phyloP scores from a whole-genome alignment of 2,329 filamentous ascomycete genomes.

The Sarocladium kiliense region DNA sequence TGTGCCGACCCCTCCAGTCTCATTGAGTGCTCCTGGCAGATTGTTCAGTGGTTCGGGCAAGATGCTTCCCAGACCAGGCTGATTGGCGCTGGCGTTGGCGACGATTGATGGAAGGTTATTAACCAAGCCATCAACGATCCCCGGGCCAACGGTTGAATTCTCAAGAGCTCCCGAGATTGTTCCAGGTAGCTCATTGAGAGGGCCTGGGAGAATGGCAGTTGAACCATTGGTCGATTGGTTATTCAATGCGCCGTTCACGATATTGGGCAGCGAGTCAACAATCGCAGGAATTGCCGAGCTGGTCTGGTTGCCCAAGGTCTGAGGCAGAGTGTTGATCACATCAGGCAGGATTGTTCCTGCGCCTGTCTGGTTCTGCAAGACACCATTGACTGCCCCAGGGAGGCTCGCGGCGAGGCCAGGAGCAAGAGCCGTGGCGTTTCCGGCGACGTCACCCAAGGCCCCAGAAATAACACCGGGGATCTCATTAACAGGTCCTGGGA shows the following conservation, averaged over 20 bases:
- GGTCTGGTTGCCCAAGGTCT: not conserved
- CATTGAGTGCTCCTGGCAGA: not conserved
- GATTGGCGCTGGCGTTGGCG: not conserved
- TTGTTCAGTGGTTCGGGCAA: slow-evolving; percentile 2
- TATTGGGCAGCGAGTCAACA: not conserved
- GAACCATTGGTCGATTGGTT: not conserved
- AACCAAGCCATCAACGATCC: not conserved
- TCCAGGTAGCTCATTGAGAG: not conserved
- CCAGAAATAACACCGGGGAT: not conserved
- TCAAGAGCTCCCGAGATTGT: not conserved
- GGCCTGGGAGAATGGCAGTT: not conserved
- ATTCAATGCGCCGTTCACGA: not conserved
- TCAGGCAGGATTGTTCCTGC: not conserved
- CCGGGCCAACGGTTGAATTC: not conserved
- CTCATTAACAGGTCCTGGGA: not conserved
- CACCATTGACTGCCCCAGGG: not conserved
- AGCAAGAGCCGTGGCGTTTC: not conserved
- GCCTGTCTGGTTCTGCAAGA: slow-evolving; percentile 7
- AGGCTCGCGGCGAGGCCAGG: slow-evolving; percentile 4
- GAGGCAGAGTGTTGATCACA: not conserved
- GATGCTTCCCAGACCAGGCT: slow-evolving; percentile 2
- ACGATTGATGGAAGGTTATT: slow-evolving; percentile 4
- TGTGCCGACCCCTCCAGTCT: not conserved
- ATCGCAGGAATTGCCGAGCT: not conserved
- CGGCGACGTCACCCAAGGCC: not conserved